Evolutionary conservation across 2,329 filamentous ascomycete species (phyloP).

Genomic region (Cladophialophora exuberans): DNA sequence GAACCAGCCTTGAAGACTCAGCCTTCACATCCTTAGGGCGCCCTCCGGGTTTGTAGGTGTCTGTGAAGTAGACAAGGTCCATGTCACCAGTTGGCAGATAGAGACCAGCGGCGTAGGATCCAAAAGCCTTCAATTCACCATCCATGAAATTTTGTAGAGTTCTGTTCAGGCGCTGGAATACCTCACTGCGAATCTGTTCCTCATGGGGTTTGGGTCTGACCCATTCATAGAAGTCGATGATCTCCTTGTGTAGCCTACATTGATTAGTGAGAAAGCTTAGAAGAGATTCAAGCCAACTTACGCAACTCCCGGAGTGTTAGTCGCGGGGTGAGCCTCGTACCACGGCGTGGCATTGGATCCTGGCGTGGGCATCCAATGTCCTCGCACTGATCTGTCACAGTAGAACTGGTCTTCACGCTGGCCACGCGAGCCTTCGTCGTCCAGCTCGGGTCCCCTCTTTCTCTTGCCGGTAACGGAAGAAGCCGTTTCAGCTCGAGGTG

Average conservation of each 20-base stretch:
- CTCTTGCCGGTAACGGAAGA: conserved; percentile 62
- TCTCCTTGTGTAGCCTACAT: conserved; percentile 82
- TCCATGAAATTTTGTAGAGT: conserved; percentile 62
- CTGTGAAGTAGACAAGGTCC: conserved; percentile 81
- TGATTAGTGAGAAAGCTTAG: conserved; percentile 8
- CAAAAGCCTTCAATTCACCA: conserved; percentile 73
- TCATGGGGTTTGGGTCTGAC: conserved; percentile 79
- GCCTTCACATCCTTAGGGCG: conserved; percentile 31
- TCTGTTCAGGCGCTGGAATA: conserved; percentile 70
- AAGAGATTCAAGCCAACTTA: conserved; percentile 18
- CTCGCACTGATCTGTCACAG: conserved; percentile 17
- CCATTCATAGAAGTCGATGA: conserved; percentile 85
- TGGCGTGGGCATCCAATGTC: conserved; percentile 12
- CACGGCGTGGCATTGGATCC: conserved; percentile 20
- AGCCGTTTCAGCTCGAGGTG: conserved; percentile 38
- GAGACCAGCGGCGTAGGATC: conserved; percentile 87
- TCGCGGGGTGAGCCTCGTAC: conserved; percentile 5
- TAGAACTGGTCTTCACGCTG: conserved; percentile 5
- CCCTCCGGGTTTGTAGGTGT: conserved; percentile 56
- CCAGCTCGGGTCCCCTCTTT: conserved; percentile 68
- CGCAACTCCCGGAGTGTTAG: conserved; percentile 25
- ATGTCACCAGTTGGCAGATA: conserved; percentile 84
- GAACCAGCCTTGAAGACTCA: conserved; percentile 60
- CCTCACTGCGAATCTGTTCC: conserved; percentile 69
- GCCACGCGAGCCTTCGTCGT: conserved; percentile 36